Conservation (phyloP, 257 asterid genomes). For the Eucommia ulmoides region DNA sequence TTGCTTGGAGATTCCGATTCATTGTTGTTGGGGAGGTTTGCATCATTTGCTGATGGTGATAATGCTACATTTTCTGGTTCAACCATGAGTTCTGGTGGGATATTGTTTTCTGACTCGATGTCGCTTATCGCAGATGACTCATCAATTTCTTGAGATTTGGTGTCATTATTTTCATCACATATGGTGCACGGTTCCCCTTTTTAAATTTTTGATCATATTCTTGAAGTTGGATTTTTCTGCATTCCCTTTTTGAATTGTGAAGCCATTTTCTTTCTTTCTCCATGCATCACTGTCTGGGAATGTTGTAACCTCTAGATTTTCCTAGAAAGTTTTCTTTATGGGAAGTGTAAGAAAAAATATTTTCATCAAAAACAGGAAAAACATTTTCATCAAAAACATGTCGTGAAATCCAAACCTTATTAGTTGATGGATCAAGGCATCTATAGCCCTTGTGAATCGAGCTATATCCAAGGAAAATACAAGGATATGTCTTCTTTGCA, state of each 20-base stretch:
- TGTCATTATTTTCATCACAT: neutral
- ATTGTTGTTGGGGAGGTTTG: neutral
- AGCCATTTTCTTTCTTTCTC: neutral
- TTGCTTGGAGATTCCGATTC: neutral
- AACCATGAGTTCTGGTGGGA: neutral
- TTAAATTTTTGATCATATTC: neutral
- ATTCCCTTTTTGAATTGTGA: neutral
- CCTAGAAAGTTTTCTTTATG: neutral
- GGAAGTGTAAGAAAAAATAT: neutral
- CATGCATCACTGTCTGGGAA: neutral
- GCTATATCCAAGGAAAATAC: neutral
- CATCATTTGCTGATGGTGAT: neutral
- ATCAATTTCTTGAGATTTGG: neutral
- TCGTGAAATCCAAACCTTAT: neutral
- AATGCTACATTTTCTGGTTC: neutral
- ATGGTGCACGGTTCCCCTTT: neutral
- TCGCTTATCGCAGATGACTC: neutral
- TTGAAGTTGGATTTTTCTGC: neutral
- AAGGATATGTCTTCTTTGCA: slow-evolving; percentile 1
- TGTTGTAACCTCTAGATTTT: neutral
- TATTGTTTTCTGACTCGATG: neutral
- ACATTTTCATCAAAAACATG: neutral
- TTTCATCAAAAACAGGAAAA: neutral
- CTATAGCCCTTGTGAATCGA: neutral
- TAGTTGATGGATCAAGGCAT: neutral